A percentile compares a stretch with the other conserved stretches of the same genome.
phyloP scores from a whole-genome alignment of 2,329 filamentous ascomycete genomes.

The Delphinella strobiligena region DNA sequence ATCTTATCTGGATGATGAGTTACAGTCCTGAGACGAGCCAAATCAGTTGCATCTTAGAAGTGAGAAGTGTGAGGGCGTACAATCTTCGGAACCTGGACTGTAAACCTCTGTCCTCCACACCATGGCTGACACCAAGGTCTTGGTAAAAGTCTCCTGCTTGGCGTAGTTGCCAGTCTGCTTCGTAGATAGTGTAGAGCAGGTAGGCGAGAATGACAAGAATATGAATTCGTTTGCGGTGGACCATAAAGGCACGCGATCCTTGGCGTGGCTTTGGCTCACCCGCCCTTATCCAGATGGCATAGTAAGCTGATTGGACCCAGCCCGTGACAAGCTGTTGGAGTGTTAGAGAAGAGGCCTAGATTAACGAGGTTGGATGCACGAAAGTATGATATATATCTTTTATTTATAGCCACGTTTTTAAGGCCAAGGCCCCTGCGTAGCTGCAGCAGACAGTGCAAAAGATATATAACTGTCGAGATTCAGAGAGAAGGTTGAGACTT shows the following conservation, averaged over 20 bases:
- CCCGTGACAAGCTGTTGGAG: conserved; percentile 56
- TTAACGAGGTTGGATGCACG: too few species aligned
- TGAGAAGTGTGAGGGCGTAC: conserved; percentile 11
- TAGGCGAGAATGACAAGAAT: conserved; percentile 73
- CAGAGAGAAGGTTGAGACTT: conserved; percentile 19
- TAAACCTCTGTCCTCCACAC: conserved; percentile 61
- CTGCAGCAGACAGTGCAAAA: too few species aligned
- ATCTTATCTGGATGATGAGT: conserved; percentile 78
- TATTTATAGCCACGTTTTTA: too few species aligned
- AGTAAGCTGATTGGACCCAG: conserved; percentile 71
- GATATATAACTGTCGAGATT: too few species aligned
- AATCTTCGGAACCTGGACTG: conserved; percentile 77
- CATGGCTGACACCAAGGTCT: conserved; percentile 56
- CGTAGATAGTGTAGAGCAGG: conserved; percentile 83
- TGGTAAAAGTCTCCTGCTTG: conserved; percentile 65
- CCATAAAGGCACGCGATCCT: conserved; percentile 54
- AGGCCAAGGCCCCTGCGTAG: too few species aligned
- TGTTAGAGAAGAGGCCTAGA: too few species aligned
- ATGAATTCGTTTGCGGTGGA: conserved; percentile 72
- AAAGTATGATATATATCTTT: too few species aligned
- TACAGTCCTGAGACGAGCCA: conserved; percentile 39
- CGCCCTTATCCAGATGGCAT: conserved; percentile 77
- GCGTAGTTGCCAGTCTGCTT: conserved; percentile 72
- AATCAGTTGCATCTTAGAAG: too few species aligned
- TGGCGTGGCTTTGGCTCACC: conserved; percentile 66